Conservation (phyloP, 2,329 filamentous ascomycete genomes). For the Periconia sp. region DNA sequence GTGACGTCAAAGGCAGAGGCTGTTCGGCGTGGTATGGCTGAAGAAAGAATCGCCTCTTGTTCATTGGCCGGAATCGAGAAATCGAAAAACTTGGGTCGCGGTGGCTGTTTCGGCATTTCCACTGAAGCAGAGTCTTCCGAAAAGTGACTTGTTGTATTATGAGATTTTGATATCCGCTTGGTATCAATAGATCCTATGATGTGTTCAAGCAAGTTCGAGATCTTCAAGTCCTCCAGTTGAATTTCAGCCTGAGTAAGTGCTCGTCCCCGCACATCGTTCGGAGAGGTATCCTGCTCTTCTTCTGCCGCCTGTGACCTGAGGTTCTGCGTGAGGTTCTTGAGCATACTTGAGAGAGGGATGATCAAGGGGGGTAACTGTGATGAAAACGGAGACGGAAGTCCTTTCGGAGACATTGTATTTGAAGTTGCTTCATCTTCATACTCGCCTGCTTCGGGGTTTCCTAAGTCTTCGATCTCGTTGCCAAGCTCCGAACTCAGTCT, state of each 20-base stretch:
- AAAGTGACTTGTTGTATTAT: conserved; percentile 4
- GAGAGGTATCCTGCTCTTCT: conserved; percentile 9
- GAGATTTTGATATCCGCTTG: conserved; percentile 26
- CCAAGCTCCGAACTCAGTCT: conserved; percentile 36
- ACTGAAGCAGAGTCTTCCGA: not conserved
- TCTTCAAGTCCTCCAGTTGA: conserved; percentile 42
- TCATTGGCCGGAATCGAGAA: conserved; percentile 24
- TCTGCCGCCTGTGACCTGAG: conserved; percentile 14
- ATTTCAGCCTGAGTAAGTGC: conserved; percentile 29
- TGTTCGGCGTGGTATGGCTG: conserved; percentile 20
- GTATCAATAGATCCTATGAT: conserved; percentile 34
- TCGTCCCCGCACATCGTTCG: conserved; percentile 18
- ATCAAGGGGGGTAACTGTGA: not conserved
- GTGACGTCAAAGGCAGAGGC: conserved; percentile 16
- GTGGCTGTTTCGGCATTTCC: conserved; percentile 1
- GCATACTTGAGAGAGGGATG: conserved; percentile 16
- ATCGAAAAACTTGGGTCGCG: conserved; percentile 32
- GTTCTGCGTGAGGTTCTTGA: conserved; percentile 21
- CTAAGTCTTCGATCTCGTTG: conserved; percentile 31
- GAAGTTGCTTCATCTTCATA: conserved; percentile 33
- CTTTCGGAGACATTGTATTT: conserved; percentile 9
- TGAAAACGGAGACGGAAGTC: not conserved
- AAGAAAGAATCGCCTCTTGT: conserved; percentile 26
- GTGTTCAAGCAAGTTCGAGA: conserved; percentile 34
- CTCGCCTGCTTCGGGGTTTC: conserved; percentile 36